phyloP scores from a whole-genome alignment of 192 early-diverging fungal species.

The Backusella morwellensis region DNA sequence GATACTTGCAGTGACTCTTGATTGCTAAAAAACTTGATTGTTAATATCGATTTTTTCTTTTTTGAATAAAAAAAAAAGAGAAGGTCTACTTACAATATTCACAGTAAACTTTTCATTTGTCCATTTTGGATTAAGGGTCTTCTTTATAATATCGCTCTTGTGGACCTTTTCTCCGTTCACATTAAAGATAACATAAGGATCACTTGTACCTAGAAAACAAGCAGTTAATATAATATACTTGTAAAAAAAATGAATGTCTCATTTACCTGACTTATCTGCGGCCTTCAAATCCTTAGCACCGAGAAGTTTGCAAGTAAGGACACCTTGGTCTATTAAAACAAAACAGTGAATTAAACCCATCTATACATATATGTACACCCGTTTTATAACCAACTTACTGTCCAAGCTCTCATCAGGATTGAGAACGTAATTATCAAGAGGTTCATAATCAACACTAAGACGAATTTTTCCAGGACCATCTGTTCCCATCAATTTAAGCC shows the following conservation, averaged over 20 bases:
- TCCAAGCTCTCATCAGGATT: conserved; percentile 30
- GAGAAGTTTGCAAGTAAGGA: conserved; percentile 23
- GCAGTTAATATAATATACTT: neutral
- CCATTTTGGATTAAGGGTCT: conserved; percentile 61
- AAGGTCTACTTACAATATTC: conserved; percentile 17
- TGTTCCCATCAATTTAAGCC: conserved; percentile 15
- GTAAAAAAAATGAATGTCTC: neutral
- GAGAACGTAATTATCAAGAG: conserved; percentile 12
- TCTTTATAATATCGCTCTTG: conserved; percentile 57
- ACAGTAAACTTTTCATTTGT: conserved; percentile 27
- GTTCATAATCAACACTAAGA: conserved; percentile 20
- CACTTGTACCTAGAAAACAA: conserved; percentile 48
- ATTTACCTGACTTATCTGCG: conserved; percentile 37
- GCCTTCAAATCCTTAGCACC: conserved; percentile 24
- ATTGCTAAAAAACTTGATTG: conserved; percentile 10
- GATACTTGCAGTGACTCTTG: conserved; percentile 30
- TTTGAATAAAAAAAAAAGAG: neutral
- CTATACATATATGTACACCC: neutral
- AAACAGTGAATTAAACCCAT: neutral
- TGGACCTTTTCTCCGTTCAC: conserved; percentile 58
- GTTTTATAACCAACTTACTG: conserved; percentile 20
- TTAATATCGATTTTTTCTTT: neutral
- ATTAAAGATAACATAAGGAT: conserved; percentile 61
- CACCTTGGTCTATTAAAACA: conserved; percentile 33
- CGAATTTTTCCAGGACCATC: conserved; percentile 11